Evolutionary conservation across 306 rosid species (phyloP), one percentile per base, ranked within the genome.

Genomic region (Dryas octopetala): DNA sequence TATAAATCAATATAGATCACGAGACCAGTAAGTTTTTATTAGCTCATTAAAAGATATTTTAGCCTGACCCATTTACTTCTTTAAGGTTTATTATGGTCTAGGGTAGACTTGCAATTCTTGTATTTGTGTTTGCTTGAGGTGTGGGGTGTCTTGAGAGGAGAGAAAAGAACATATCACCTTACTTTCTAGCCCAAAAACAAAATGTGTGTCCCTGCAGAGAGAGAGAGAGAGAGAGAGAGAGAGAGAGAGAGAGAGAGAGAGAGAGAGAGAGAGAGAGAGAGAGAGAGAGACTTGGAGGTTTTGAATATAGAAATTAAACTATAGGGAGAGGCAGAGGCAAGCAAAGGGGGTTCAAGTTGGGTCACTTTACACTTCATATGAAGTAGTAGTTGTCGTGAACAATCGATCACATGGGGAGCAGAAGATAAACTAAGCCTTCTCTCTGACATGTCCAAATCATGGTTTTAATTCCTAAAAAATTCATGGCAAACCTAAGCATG

Each of bases 371-470:
- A 82, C 80, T 83, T 86, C 83, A 85, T 43, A 74, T 28, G 70
- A 44, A 57, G 81, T 2, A 68, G 66, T 76, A 75, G 83, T 58
- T 70, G 85, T 83, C 66, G 76, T 76, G 70, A 85, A 85, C 76
- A 69, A 67, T 32, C 38, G 38, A 32, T 91, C 93, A 87, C 90
- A 89, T 87, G 93, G 93, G 85, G 53, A 2, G 78, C 75, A 75
- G 57, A 81, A 81, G 68, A 86, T 75, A 84, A 67, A 76, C 70
- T 59, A 83, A 9, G 68, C 32, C 50, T 63, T 80, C 75, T 74
- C 74, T 80, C 88, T 88, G 91, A 89, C 91, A 89, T 88, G 91
- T 86, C 96, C 81, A 83, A 85, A 86, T 89, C 90, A 88, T 80
- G 83, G 81, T 86, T 88, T 83, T 81, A 32, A 32, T 74, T 79